A percentile compares a stretch with the other conserved stretches of the same genome.
These are phyloP conservation scores for Calonectria leucothoes DNA, from an alignment of 2,329 filamentous ascomycete species.

Conservation along the genomic window DNA sequence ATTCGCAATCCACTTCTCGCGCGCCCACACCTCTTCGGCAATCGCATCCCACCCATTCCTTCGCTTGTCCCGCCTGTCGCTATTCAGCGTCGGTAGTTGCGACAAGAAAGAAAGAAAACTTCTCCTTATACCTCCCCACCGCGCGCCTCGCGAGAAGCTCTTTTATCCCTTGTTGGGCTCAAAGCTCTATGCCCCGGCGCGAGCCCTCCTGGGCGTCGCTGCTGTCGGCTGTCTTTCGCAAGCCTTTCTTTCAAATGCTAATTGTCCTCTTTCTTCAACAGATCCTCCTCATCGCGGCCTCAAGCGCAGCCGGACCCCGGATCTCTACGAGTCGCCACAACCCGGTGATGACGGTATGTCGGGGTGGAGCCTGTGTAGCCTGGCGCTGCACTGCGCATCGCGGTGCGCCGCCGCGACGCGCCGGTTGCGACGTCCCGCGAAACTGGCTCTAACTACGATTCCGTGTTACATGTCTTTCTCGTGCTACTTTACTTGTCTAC, in stretches of 20 bases:
- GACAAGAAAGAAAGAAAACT: conserved; percentile 18
- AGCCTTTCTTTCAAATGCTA: conserved; percentile 38
- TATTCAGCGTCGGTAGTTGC: conserved; percentile 14
- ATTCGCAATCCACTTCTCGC: conserved; percentile 29
- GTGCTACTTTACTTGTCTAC: conserved; percentile 45
- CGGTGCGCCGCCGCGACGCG: conserved; percentile 38
- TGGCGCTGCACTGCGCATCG: conserved; percentile 49
- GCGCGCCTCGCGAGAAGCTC: conserved; percentile 6
- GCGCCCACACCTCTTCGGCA: conserved; percentile 25
- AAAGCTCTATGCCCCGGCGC: conserved; percentile 12
- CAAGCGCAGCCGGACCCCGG: conserved; percentile 84
- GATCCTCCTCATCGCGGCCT: conserved; percentile 73
- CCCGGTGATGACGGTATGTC: conserved; percentile 81
- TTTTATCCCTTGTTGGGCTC: not conserved
- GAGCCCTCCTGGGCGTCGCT: conserved; percentile 17
- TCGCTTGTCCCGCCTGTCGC: conserved; percentile 11
- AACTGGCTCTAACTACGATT: conserved; percentile 30
- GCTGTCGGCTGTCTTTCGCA: not conserved
- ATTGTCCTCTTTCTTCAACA: conserved; percentile 43
- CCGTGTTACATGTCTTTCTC: conserved; percentile 45
- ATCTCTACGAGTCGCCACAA: conserved; percentile 64
- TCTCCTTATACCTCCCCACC: not conserved
- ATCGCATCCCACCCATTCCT: conserved; percentile 22
- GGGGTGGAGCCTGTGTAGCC: conserved; percentile 48
- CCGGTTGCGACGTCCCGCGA: conserved; percentile 29